Evolutionary conservation across 1,284 basidiomycete genomes (phyloP).

Genomic region (Golubevia sp.): DNA sequence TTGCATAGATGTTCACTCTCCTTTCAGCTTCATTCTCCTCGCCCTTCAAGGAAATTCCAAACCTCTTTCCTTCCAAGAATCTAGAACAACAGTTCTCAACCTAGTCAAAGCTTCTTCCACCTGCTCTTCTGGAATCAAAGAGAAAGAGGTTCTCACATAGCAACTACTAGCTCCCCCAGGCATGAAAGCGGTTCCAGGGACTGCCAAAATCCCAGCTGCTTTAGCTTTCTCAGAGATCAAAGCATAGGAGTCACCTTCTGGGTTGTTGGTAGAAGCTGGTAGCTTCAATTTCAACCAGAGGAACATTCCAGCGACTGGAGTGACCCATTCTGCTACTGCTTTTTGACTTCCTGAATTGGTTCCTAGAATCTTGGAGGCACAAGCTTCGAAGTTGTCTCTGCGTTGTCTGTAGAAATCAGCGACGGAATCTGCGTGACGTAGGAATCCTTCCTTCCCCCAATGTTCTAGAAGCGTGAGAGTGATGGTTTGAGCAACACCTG

Average conservation of each 20-base stretch:
- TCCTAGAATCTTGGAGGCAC: constrained; percentile 26
- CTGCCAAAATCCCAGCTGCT: constrained; percentile 35
- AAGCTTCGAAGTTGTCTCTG: constrained; percentile 42
- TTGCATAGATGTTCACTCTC: too few species aligned
- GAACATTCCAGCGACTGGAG: constrained; percentile 58
- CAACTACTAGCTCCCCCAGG: constrained; percentile 28
- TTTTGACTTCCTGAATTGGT: constrained; percentile 7
- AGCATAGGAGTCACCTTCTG: constrained; percentile 46
- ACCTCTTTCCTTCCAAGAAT: constrained; percentile 45
- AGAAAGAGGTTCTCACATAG: constrained; percentile 53
- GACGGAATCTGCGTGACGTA: constrained; percentile 44
- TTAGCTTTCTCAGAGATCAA: constrained; percentile 48
- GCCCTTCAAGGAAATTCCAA: neutral
- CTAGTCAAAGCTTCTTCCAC: constrained; percentile 42
- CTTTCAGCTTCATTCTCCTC: too few species aligned
- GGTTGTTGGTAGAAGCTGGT: constrained; percentile 24
- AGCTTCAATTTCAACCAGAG: constrained; percentile 56
- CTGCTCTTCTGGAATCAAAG: constrained; percentile 35
- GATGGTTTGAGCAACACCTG: constrained; percentile 34
- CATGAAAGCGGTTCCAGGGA: constrained; percentile 53
- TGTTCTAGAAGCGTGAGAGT: constrained; percentile 38
- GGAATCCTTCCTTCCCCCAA: constrained; percentile 54
- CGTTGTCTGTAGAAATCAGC: constrained; percentile 44
- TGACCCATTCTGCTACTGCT: constrained; percentile 41
- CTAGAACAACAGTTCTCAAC: constrained; percentile 34